Base-by-base conservation (phyloP, 352 stramenopile genomes). In the Pelagophyceae sp. region DNA sequence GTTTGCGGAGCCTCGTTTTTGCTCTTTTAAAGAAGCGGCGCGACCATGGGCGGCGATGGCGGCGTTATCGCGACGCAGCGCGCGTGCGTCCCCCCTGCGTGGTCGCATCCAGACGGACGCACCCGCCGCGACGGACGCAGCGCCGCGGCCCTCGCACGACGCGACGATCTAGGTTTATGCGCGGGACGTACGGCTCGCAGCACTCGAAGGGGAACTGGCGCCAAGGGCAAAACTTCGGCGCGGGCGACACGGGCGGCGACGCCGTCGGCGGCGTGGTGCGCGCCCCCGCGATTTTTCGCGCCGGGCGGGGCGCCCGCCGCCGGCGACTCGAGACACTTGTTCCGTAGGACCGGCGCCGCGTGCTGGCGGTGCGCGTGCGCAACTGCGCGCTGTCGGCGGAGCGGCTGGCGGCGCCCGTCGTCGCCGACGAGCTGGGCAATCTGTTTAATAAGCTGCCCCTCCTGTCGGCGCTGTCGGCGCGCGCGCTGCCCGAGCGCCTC, bases 51-150 rank as follows among this genome's bases (percentile, higher is more conserved):
- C 23, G 67, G 67, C 33, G 67, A 74, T 74, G 67, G 67, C 2
- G 67, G 67, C 67, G 19, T 31, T 37, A 74, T 74, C 38, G 67
- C 67, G 35, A 58, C 37, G 67, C 67, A 74, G 61, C 61, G 61
- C 15, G 61, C 37, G n/a, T n/a, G n/a, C n/a, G n/a, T n/a, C n/a
- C n/a, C n/a, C n/a, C n/a, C n/a, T n/a, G n/a, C n/a, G n/a, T n/a
- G n/a, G n/a, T n/a, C n/a, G n/a, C n/a, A n/a, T n/a, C n/a, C 50
- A 60, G 25, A 25, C 15, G 50, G 17, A 60, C 50, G 50, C 50
- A 60, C 50, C 17, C 50, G 50, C 50, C 50, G 25, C 17, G 25
- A 60, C 15, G 25, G 17, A 60, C 50, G 50, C 25, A 60, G 17
- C 15, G 25, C 50, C 15, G 17, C 15, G 50, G 50, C 25, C 15